Evolutionary conservation across 495 filamentous ascomycete genomes (phyloP).

Genomic region (Friedmanniomyces simplex): DNA sequence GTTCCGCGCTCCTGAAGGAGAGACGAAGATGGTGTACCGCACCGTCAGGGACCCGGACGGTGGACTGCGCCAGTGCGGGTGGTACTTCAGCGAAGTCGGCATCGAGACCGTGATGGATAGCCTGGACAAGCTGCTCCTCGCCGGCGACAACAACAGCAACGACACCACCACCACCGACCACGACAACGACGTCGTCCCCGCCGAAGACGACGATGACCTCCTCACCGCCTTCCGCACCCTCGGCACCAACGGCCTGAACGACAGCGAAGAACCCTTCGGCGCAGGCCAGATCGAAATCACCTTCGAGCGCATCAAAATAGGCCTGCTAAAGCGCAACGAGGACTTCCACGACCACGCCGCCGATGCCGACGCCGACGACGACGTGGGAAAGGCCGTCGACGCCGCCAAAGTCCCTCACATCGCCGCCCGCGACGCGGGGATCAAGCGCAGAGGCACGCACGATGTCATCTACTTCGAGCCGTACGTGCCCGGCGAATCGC

Average conservation of each 20-base stretch:
- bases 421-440: not conserved
- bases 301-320: conserved; percentile 21
- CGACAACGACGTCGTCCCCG: not conserved
- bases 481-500: not conserved
- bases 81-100: conserved; percentile 21
- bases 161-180: not conserved
- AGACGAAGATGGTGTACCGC: conserved; percentile 11
- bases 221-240: conserved; percentile 13
- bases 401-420: conserved; percentile 19
- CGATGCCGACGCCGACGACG: not conserved
- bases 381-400: not conserved
- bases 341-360: not conserved
- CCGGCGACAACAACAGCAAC: not conserved
- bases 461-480: conserved; percentile 1
- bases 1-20: not conserved
- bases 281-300: conserved; percentile 27
- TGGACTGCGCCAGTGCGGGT: conserved; percentile 9
- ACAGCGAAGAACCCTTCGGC: conserved; percentile 7
- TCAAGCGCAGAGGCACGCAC: not conserved
- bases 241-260: conserved; percentile 4
- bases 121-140: conserved; percentile 13
- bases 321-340: not conserved
- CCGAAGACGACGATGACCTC: conserved; percentile 17
- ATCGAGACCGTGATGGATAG: conserved; percentile 26
- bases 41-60: conserved; percentile 20